phyloP scores from a whole-genome alignment of 257 asterid genomes.

The Agastache rugosa region DNA sequence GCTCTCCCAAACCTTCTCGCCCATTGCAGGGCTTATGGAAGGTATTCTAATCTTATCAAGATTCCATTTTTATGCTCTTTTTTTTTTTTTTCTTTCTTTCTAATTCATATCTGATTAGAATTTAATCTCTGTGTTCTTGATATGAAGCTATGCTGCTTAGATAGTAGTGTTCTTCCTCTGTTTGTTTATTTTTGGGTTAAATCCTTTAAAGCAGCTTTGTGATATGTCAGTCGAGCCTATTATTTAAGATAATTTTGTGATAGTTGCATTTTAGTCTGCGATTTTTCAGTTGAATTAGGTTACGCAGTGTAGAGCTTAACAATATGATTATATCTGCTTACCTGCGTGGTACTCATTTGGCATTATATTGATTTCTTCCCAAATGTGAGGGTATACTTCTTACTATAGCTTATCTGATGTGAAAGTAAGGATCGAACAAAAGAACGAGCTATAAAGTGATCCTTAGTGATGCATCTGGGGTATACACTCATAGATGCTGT shows the following conservation, averaged over 20 bases:
- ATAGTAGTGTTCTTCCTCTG: not conserved
- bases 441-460: not conserved
- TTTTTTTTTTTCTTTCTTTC: not conserved
- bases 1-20: slow-evolving; percentile 65
- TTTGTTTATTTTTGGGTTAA: not conserved
- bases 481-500: not conserved
- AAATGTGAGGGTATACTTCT: not conserved
- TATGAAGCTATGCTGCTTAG: slow-evolving; percentile 2
- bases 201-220: not conserved
- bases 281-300: slow-evolving; percentile 3
- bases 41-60: slow-evolving; percentile 46
- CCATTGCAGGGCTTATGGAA: slow-evolving; percentile 98
- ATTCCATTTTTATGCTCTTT: not conserved
- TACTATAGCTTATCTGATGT: slow-evolving; percentile 12
- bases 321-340: slow-evolving; percentile 4
- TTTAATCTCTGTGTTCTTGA: too few relatives aligned
- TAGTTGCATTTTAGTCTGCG: slow-evolving; percentile 8
- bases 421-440: not conserved
- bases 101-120: not conserved
- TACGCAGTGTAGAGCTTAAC: not conserved
- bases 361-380: not conserved
- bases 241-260: not conserved
- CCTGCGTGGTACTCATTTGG: not conserved
- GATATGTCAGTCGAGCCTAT: not conserved
- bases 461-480: not conserved